Conservation (phyloP, 1,284 basidiomycete genomes). For the Irpex sp. region DNA sequence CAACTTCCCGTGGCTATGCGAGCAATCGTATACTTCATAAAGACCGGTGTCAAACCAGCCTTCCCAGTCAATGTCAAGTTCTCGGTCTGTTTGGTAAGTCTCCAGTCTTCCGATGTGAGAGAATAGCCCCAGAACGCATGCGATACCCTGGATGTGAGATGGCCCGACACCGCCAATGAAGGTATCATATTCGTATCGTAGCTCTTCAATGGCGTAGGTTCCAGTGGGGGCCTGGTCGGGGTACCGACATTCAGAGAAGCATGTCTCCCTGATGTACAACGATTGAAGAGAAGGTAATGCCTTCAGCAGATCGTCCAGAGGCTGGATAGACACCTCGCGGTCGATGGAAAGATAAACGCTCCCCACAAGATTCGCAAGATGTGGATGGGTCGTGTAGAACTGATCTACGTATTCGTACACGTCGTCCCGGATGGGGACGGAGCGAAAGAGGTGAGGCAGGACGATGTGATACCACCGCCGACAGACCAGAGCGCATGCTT, state of each 20-base stretch:
- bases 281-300: neutral
- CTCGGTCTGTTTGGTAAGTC: no score
- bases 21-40: no score
- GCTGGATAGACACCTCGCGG: neutral
- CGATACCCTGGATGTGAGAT: no score
- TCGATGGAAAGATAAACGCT: neutral
- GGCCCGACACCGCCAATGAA: no score
- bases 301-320: neutral
- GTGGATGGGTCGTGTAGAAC: no score
- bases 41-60: no score
- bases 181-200: neutral
- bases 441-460: neutral
- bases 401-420: no score
- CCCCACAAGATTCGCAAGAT: neutral
- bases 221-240: neutral
- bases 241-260: neutral
- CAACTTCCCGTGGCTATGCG: neutral
- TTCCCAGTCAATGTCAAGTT: no score
- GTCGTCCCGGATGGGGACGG: neutral
- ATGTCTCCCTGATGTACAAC: neutral
- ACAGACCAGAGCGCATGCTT: neutral
- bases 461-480: neutral
- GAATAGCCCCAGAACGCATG: no score
- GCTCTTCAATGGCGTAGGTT: neutral
- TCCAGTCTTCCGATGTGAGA: no score